Base-by-base conservation (phyloP, 495 filamentous ascomycete species). In the Hypoxylon lienhwacheense region DNA sequence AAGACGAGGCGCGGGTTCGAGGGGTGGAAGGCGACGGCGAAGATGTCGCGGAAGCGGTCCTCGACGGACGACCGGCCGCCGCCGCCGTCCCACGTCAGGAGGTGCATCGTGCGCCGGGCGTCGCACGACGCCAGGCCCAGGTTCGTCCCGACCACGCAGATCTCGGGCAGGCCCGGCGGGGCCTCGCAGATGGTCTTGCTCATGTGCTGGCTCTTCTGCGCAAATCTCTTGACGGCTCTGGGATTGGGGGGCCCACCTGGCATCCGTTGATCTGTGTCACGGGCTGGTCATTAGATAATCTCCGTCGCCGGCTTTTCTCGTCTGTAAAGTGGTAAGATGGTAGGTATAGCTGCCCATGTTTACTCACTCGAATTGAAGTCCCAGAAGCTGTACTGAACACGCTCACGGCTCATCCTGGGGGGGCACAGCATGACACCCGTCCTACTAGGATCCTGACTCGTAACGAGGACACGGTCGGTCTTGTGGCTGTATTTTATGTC, bases 131-230 rank as follows among this genome's bases (percentile, higher is more conserved):
- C 5, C 15, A 74, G 44, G 14, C 73, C 73, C 0, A 24, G n/a
- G 29, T 39, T 63, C 1, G 71, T 72, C 17, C 71, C 72, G 1
- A 67, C 45, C 1, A 69, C 39, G 47, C 67, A 70, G 15, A 60
- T 39, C 0, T 65, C 17, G 5, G 49, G 14, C 7, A 61, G 63
- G 2, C 47, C 36, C 0, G 44, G 28, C 5, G 66, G 61, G 4
- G 59, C 59, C 1, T 64, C 33, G 12, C 47, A 44, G 31, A 63
- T 42, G 29, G 51, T 58, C 26, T 65, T 24, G 28, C 42, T 24
- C 2, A 3, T 12, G 4, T 7, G 12, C 4, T 26, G 4, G 24
- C 8, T 4, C 8, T 26, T 26, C 4, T 26, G 24, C 4, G 24
- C 5, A 26, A 26, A 8, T 4, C 24, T 8, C 5, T 26, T 26